Base-by-base conservation (phyloP, 441 rosid genomes). In the Syzygium malaccense region DNA sequence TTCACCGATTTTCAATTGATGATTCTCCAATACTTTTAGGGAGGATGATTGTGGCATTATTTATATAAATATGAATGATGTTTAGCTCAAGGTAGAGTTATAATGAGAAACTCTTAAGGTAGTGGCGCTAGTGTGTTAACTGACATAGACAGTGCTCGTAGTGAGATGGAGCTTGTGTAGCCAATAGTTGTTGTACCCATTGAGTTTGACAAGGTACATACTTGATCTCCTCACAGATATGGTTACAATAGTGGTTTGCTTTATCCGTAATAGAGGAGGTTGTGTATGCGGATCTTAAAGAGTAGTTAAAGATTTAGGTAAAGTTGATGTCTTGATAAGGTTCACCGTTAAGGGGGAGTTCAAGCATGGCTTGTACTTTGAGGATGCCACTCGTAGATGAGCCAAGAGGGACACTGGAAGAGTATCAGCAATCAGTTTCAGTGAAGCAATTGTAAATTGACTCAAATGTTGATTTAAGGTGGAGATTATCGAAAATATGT, bases 61-160 rank as follows among this genome's bases (percentile, higher is more conserved):
- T 25, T 57, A 25, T 57, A 23, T 57, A 57, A 26, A 57, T 25
- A 26, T 57, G 25, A 28, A 57, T 1, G 0, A 10, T 57, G 62
- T 57, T 57, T 13, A 57, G 3, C n/a, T 10, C n/a, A 57, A 57
- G 62, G 26, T 57, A 28, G n/a, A 57, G 14, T 13, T 25, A 13
- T 23, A 57, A 57, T 0, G 0, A 56, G 25, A 56, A 56, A 8
- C 1, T 25, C 14, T 57, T 10, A n/a, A 57, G 25, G 11, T 57
- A 25, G n/a, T 12, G 3, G 14, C 10, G 14, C n/a, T 57, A 57
- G 62, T 57, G 62, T 25, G 62, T 26, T 11, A 57, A 25, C 25
- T 57, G 11, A 57, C 28, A 57, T 0, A 25, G 0, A 57, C 1
- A 10, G 0, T 57, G 14, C n/a, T 57, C 25, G 11, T 57, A 57